These are phyloP conservation scores for Magnusiomyces paraingens DNA, from an alignment of 1,139 yeast genomes.

Conservation along the genomic window DNA sequence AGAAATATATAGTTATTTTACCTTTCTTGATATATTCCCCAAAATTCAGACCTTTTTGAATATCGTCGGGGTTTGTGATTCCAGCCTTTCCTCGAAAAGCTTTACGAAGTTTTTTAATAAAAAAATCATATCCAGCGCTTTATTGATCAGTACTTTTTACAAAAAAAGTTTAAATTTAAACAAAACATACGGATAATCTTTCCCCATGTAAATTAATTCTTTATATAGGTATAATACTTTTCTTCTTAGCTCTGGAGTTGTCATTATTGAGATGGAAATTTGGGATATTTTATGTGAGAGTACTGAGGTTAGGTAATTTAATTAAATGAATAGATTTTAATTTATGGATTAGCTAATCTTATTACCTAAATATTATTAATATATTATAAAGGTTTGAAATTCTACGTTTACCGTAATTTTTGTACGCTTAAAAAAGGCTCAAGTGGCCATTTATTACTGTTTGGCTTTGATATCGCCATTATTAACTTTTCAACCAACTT, in stretches of 20 bases:
- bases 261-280: not conserved
- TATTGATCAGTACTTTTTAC: not conserved
- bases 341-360: no score
- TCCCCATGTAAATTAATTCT: slow-evolving; percentile 35
- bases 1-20: not conserved
- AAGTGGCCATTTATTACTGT: not conserved
- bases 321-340: no score
- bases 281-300: not conserved
- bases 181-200: slow-evolving; percentile 32
- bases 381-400: not conserved
- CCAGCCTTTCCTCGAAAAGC: slow-evolving; percentile 28
- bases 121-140: slow-evolving; percentile 29
- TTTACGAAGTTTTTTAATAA: slow-evolving; percentile 25
- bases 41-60: slow-evolving; percentile 28
- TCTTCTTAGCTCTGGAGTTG: slow-evolving; percentile 17
- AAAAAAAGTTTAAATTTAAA: not conserved
- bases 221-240: slow-evolving; percentile 33
- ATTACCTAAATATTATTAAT: not conserved
- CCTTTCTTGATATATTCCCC: slow-evolving; percentile 35
- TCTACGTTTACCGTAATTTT: not conserved
- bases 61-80: slow-evolving; percentile 23
- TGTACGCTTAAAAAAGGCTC: not conserved
- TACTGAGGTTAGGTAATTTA: no score
- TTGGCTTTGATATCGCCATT: no score
- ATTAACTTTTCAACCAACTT: no score